A percentile compares a stretch with the other conserved stretches of the same genome.
Evolutionary conservation across 192 early-diverging fungal genomes (phyloP).

Genomic region (Backusella tuberculispora): DNA sequence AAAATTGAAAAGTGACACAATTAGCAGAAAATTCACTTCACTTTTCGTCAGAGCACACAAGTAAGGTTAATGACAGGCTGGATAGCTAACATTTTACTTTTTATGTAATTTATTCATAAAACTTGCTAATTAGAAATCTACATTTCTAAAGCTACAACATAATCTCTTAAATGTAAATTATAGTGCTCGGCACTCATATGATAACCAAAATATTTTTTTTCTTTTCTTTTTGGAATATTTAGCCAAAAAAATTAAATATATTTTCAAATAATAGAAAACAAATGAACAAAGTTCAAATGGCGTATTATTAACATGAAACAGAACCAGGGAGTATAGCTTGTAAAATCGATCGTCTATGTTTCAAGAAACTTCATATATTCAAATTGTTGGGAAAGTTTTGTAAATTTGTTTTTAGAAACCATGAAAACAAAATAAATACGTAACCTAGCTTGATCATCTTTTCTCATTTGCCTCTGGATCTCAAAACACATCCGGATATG

Average conservation of each 20-base stretch:
- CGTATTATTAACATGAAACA: constrained; percentile 3
- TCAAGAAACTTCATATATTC: neutral
- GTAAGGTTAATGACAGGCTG: neutral
- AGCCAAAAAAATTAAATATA: neutral
- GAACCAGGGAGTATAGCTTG: neutral
- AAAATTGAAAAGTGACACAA: neutral
- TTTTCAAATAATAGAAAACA: neutral
- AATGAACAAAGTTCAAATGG: neutral
- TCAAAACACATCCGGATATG: no score
- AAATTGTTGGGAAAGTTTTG: neutral
- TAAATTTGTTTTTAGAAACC: neutral
- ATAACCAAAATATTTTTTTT: no score
- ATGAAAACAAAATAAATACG: neutral
- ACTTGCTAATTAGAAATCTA: neutral
- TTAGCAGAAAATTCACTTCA: neutral
- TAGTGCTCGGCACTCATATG: no score
- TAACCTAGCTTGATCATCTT: neutral
- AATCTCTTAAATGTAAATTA: no score
- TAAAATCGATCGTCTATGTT: neutral
- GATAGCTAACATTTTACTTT: neutral
- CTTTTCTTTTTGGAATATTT: neutral
- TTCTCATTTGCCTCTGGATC: neutral
- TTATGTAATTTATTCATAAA: neutral
- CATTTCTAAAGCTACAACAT: neutral
- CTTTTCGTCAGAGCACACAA: neutral